phyloP scores from a whole-genome alignment of 1,284 basidiomycete genomes.

The Mycosarcoma mackinlayi region DNA sequence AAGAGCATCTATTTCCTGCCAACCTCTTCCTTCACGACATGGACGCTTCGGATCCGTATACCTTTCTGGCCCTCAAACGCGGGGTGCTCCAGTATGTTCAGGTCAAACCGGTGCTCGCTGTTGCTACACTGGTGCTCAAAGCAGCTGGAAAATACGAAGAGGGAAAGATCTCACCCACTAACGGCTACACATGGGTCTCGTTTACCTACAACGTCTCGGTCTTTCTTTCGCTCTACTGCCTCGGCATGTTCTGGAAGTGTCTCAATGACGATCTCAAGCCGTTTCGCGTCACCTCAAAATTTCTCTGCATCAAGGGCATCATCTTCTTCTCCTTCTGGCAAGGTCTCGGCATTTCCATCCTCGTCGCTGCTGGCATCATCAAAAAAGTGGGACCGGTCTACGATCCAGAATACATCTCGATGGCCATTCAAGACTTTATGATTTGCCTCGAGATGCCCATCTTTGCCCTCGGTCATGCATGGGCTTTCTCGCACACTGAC shows the following conservation, averaged over 20 bases:
- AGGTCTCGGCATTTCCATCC: constrained; percentile 80
- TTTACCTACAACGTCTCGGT: constrained; percentile 75
- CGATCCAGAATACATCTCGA: constrained; percentile 75
- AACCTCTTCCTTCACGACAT: constrained; percentile 68
- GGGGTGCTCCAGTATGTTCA: constrained; percentile 98
- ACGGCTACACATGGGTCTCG: constrained; percentile 77
- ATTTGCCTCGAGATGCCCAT: constrained; percentile 98
- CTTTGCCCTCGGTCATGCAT: constrained; percentile 92
- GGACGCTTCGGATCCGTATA: constrained; percentile 74
- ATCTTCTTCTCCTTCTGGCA: constrained; percentile 99
- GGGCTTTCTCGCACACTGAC: constrained; percentile 75
- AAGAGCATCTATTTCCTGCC: constrained; percentile 85
- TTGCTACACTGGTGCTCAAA: constrained; percentile 87
- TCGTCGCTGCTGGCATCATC: constrained; percentile 84
- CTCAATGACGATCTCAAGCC: constrained; percentile 60
- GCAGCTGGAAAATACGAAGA: constrained; percentile 87
- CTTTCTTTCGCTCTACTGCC: constrained; percentile 70
- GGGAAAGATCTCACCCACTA: constrained; percentile 81
- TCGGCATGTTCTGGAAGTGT: constrained; percentile 66
- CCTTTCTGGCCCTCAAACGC: constrained; percentile 90
- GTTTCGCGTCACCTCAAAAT: constrained; percentile 70
- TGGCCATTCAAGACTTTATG: constrained; percentile 64
- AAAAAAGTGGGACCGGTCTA: constrained; percentile 79
- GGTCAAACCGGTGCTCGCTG: constrained; percentile 88
- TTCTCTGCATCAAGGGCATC: constrained; percentile 92